Evolutionary conservation across 169 alveolate species (phyloP).

Genomic region (Gregarina niphandrodes): DNA sequence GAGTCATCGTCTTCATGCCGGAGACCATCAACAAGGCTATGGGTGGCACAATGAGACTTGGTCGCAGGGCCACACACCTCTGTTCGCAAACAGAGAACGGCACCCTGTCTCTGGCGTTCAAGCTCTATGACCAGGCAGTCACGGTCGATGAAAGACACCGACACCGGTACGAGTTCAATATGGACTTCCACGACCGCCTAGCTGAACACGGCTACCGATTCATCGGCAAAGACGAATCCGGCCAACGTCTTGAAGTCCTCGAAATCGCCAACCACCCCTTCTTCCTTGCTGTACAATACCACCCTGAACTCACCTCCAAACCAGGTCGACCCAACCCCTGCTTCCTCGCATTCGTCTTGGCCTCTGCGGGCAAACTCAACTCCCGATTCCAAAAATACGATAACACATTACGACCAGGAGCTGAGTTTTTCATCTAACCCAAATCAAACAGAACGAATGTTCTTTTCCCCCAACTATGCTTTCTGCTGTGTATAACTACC

Average conservation of each 20-base stretch:
- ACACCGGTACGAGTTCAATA: slow-evolving; percentile 47
- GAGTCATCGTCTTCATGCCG: slow-evolving; percentile 35
- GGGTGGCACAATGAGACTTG: slow-evolving; percentile 75
- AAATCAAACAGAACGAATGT: no score
- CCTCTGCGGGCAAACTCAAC: slow-evolving; percentile 17
- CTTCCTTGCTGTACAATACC: slow-evolving; percentile 72
- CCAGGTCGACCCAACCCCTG: slow-evolving; percentile 15
- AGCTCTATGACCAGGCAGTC: slow-evolving; percentile 45
- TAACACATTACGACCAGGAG: no score
- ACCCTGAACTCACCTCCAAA: slow-evolving; percentile 70
- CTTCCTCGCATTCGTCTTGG: slow-evolving; percentile 23
- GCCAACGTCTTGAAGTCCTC: slow-evolving; percentile 56
- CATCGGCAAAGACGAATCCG: slow-evolving; percentile 58
- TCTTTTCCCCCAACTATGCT: no score
- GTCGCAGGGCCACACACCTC: slow-evolving; percentile 53
- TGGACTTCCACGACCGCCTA: slow-evolving; percentile 8
- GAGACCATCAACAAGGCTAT: slow-evolving; percentile 15
- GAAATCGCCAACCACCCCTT: slow-evolving; percentile 54
- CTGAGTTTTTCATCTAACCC: no score
- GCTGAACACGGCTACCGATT: slow-evolving; percentile 59
- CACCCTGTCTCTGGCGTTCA: slow-evolving; percentile 52
- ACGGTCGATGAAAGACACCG: slow-evolving; percentile 70
- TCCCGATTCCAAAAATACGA: slow-evolving; percentile 9
- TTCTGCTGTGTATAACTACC: no score
- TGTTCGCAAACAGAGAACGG: slow-evolving; percentile 6